Base-by-base conservation (phyloP, 2,329 filamentous ascomycete species). In the Aspergillus sp. region DNA sequence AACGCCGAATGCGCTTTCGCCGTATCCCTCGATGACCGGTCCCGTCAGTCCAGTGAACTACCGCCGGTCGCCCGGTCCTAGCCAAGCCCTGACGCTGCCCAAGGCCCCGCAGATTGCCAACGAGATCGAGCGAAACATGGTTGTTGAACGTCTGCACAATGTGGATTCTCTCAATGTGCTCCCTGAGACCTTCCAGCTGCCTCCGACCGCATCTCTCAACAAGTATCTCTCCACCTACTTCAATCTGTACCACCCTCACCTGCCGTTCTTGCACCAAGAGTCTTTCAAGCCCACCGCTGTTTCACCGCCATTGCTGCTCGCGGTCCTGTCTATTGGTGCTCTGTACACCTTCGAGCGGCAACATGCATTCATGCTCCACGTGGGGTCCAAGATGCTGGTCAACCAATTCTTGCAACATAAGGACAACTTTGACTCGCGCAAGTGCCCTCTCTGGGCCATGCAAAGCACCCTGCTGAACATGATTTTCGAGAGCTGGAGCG, bases 401-500 rank as follows among this genome's bases (percentile, higher is more conserved):
- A 97, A 96, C 74, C 92, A 97, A 75, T 98, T 98, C 77, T 78
- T 99, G 64, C 92, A 97, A 78, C 96, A 97, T 81, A 97, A 97
- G 82, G 93, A 97, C 76, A 97, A 96, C 79, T 98, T 98, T 77
- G 97, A 94, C 82, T 98, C 95, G 8, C 89, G 94, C 69, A 98
- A 97, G 77, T 98, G 94, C 71, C 95, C 95, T 4, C 80, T 99
- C 13, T 98, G 95, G 94, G 95, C 94, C 51, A 98, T 98, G 92
- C 95, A 99, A 76, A 92, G 91, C 75, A 96, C 93, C 3, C 82
- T 99, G 57, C 83, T 99, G 60, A 99, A 99, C 82, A 98, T 98
- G 95, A 89, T 97, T 67, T 98, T 99, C 76, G 92, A 95, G 58
- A 98, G 93, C 82, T 99, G 95, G 95, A 98, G 95, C 76, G 95